Conservation (phyloP, 179 eudicot genomes). For the Beta corolliflora region DNA sequence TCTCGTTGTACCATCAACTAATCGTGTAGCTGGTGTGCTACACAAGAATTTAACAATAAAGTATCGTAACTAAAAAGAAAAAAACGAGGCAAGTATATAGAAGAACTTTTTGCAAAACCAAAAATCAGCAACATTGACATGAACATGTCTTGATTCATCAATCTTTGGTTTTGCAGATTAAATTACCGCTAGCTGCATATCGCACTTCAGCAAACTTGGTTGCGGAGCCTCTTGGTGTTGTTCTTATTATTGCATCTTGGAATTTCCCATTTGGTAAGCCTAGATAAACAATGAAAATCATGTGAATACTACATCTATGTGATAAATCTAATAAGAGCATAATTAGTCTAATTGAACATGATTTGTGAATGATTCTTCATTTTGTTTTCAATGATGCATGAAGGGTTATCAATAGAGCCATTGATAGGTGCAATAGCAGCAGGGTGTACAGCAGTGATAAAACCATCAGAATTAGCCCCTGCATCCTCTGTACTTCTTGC, state of each 20-base stretch:
- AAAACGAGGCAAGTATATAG: no score
- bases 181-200: constrained; percentile 62
- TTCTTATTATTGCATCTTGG: constrained; percentile 83
- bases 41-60: no score
- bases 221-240: constrained; percentile 84
- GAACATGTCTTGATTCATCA: no score
- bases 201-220: constrained; percentile 58
- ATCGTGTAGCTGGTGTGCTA: no score
- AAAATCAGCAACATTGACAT: no score
- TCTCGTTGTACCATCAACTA: no score
- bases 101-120: no score
- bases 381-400: constrained; percentile 2
- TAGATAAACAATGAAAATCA: background rate
- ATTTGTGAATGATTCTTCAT: background rate
- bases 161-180: constrained; percentile 41
- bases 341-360: background rate
- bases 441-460: constrained; percentile 72
- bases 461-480: constrained; percentile 85
- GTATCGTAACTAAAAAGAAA: no score
- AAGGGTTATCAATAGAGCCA: constrained; percentile 76
- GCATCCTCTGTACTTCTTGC: constrained; percentile 60
- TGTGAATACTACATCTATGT: background rate
- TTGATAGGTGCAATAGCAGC: constrained; percentile 91
- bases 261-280: constrained; percentile 76
- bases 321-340: no score